Conservation (phyloP, 495 filamentous ascomycete genomes). For the Tuber microsphaerosporum region DNA sequence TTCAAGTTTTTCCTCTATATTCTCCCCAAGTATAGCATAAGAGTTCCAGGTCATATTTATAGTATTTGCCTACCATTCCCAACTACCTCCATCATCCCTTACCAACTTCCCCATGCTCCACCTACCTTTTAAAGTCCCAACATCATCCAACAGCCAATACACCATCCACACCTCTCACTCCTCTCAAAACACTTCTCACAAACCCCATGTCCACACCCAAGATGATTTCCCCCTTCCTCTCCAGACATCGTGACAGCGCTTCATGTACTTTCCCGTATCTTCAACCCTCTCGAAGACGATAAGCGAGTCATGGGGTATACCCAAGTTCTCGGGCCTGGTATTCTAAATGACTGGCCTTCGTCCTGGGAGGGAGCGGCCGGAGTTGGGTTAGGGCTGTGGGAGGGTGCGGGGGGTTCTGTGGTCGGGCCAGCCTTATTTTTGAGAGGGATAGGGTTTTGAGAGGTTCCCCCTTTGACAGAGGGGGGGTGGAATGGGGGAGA, state of each 20-base stretch:
- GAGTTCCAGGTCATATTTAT: too few species aligned
- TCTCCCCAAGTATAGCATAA: too few species aligned
- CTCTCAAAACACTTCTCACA: background rate
- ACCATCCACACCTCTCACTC: background rate
- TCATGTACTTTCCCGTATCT: background rate
- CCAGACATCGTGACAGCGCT: background rate
- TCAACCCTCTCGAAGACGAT: background rate
- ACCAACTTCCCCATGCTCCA: background rate
- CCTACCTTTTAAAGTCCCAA: background rate
- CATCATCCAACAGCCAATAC: background rate
- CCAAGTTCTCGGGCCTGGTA: background rate
- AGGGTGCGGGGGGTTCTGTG: background rate
- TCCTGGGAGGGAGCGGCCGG: background rate
- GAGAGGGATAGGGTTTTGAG: background rate
- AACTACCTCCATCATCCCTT: background rate
- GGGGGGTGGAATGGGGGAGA: background rate
- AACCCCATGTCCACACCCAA: background rate
- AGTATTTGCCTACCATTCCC: too few species aligned
- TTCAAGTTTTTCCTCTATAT: too few species aligned
- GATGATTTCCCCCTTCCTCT: background rate
- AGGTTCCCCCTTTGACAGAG: background rate
- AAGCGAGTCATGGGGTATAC: background rate
- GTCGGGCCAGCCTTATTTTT: background rate
- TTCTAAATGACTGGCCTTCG: background rate
- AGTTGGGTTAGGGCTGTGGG: background rate